Evolutionary conservation across 192 early-diverging fungal species (phyloP).

Genomic region (Chytriomyces sp.): DNA sequence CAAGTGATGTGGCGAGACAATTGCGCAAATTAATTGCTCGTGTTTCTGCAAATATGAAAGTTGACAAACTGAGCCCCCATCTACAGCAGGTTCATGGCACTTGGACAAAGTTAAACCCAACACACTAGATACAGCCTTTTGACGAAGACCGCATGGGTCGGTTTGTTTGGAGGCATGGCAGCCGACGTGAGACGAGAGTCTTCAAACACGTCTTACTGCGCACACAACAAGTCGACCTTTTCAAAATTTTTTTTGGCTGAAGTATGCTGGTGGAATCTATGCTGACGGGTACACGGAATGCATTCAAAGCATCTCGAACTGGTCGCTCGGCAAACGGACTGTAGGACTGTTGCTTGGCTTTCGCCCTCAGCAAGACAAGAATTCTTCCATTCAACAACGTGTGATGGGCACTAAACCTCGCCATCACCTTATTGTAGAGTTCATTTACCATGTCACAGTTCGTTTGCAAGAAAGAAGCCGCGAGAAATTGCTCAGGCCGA

Average conservation of each 20-base stretch:
- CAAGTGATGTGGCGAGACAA: neutral
- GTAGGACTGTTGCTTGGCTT: constrained; percentile 22
- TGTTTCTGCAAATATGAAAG: neutral
- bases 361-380: constrained; percentile 6
- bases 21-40: too few relatives aligned
- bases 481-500: neutral
- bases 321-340: neutral
- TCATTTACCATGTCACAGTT: neutral
- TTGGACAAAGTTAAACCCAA: too few relatives aligned
- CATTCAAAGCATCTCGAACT: neutral
- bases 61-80: too few relatives aligned
- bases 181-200: neutral
- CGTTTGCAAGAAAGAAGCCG: neutral
- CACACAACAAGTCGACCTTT: constrained; percentile 21
- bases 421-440: constrained; percentile 19
- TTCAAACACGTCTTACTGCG: too few relatives aligned
- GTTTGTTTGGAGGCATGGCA: neutral
- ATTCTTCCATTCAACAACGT: neutral
- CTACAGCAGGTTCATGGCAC: too few relatives aligned
- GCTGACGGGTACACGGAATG: constrained; percentile 3
- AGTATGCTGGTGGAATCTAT: constrained; percentile 7
- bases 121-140: too few relatives aligned
- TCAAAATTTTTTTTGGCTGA: constrained; percentile 15
- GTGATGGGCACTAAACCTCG: constrained; percentile 7
- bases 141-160: neutral